These are phyloP conservation scores for Ogataea siamensis DNA, from an alignment of 805 yeast species.

Conservation along the genomic window DNA sequence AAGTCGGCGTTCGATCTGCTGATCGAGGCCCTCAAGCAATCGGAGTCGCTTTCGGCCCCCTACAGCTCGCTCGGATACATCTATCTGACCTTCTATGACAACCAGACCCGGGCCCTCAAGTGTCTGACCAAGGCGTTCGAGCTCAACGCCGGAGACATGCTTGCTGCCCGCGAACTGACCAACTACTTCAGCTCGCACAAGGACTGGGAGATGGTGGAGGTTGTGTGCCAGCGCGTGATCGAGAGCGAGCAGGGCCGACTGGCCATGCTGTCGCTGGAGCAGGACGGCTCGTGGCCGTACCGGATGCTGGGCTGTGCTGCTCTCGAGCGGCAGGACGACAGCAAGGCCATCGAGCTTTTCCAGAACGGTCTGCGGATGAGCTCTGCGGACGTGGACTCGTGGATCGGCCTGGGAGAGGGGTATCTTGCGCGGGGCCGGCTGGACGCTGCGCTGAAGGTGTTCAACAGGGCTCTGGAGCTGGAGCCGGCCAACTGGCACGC, in stretches of 20 bases:
- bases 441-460: slow-evolving; percentile 84
- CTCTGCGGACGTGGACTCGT: slow-evolving; percentile 68
- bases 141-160: slow-evolving; percentile 69
- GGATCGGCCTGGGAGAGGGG: slow-evolving; percentile 98
- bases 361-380: slow-evolving; percentile 78
- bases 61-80: slow-evolving; percentile 78
- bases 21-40: slow-evolving; percentile 59
- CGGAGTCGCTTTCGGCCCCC: slow-evolving; percentile 69
- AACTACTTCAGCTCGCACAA: slow-evolving; percentile 59
- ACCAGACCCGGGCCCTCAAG: slow-evolving; percentile 68
- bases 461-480: slow-evolving; percentile 57
- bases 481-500: slow-evolving; percentile 60
- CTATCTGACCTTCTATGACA: slow-evolving; percentile 59
- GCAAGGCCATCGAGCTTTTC: slow-evolving; percentile 82
- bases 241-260: slow-evolving; percentile 60
- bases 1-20: slow-evolving; percentile 56
- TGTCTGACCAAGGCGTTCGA: slow-evolving; percentile 91
- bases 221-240: slow-evolving; percentile 64
- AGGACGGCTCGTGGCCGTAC: slow-evolving; percentile 75
- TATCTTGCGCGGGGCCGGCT: slow-evolving; percentile 80
- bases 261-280: slow-evolving; percentile 36
- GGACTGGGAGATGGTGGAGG: slow-evolving; percentile 86
- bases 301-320: slow-evolving; percentile 79
- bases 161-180: slow-evolving; percentile 72
- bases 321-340: slow-evolving; percentile 67